Percentiles rank a stretch among this genome's conserved stretches.
Evolutionary conservation across 352 stramenopile species (phyloP).

Genomic region (Plasmopara viticola): DNA sequence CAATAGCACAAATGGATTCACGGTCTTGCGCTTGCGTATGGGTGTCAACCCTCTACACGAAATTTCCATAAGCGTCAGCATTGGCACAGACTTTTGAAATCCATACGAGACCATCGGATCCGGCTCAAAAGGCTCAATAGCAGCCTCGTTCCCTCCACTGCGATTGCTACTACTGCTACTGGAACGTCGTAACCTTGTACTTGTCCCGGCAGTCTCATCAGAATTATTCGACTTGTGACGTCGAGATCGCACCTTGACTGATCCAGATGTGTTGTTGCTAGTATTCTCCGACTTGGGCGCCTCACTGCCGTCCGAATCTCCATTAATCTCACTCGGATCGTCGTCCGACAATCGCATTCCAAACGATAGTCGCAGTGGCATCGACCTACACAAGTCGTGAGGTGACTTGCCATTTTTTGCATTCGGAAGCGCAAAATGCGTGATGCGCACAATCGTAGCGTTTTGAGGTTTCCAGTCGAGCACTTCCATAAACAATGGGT

Average conservation of each 20-base stretch:
- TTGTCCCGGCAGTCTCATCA: slow-evolving; percentile 7
- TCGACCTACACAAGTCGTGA: slow-evolving; percentile 29
- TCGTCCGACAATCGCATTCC: slow-evolving; percentile 22
- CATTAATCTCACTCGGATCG: slow-evolving; percentile 22
- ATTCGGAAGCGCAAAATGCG: slow-evolving; percentile 37
- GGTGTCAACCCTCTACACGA: slow-evolving; percentile 34
- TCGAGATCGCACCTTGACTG: slow-evolving; percentile 16
- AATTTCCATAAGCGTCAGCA: slow-evolving; percentile 28
- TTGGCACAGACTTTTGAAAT: slow-evolving; percentile 7
- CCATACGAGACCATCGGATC: neutral
- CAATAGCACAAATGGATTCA: slow-evolving; percentile 52
- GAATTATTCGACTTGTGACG: slow-evolving; percentile 24
- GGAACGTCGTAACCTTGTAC: slow-evolving; percentile 17
- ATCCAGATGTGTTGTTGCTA: slow-evolving; percentile 6
- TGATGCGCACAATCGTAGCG: slow-evolving; percentile 30
- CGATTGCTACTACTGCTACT: slow-evolving; percentile 33
- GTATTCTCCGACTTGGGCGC: slow-evolving; percentile 14
- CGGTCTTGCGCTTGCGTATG: slow-evolving; percentile 46
- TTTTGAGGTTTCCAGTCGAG: slow-evolving; percentile 48
- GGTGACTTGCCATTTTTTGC: slow-evolving; percentile 31
- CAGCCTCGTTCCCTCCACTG: slow-evolving; percentile 20
- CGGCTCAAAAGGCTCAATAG: slow-evolving; percentile 16
- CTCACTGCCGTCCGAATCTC: slow-evolving; percentile 23
- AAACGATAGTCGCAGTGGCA: slow-evolving; percentile 24
- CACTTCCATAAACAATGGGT: slow-evolving; percentile 61